Base-by-base conservation (phyloP, 2,329 filamentous ascomycete genomes). In the Nectriaceae sp. region DNA sequence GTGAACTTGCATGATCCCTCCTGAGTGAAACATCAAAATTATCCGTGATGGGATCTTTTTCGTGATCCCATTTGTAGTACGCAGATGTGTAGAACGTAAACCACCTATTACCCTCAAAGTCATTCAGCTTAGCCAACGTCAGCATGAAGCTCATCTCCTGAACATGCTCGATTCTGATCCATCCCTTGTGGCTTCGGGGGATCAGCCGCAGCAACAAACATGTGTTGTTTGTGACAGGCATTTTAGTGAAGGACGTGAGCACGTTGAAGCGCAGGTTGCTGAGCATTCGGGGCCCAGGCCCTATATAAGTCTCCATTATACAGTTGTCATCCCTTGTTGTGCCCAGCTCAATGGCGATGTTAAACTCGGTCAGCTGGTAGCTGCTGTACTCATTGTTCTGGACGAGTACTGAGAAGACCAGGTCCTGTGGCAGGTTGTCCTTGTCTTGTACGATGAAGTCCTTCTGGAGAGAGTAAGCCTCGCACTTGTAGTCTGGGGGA, bases 251-350 rank as follows among this genome's bases (percentile, higher is more conserved):
- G 13, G 31, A 16, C 19, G 18, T 10, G 11, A 51, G 22, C n/a
- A 54, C 40, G 43, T 54, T 54, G 52, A 55, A 55, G 16, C 53
- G 50, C n/a, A 55, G 40, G 19, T 55, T 53, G 24, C 18, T 46
- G 22, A 55, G 39, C 50, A 55, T 53, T n/a, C 21, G 21, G 4
- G 53, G 37, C 3, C 50, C 53, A 3, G 50, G 46, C 6, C 53
- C 53, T 4, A 10, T 20, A 36, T 55, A 55, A 20, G 37, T 50
- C 11, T 42, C 24, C 44, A 55, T 31, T 5, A 55, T 36, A 21
- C 29, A 35, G 22, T 42, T 6, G 5, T 33, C 21, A 11, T 20
- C 13, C 13, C 8, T 13, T 5, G 18, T 19, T 15, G 38, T 5
- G 21, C 52, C 48, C 2, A 51, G 36, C 13, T 21, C 21, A 20